Evolutionary conservation across 2,329 filamentous ascomycete genomes (phyloP), one percentile per base, ranked within the genome.

Genomic region (Daldinia sp.): DNA sequence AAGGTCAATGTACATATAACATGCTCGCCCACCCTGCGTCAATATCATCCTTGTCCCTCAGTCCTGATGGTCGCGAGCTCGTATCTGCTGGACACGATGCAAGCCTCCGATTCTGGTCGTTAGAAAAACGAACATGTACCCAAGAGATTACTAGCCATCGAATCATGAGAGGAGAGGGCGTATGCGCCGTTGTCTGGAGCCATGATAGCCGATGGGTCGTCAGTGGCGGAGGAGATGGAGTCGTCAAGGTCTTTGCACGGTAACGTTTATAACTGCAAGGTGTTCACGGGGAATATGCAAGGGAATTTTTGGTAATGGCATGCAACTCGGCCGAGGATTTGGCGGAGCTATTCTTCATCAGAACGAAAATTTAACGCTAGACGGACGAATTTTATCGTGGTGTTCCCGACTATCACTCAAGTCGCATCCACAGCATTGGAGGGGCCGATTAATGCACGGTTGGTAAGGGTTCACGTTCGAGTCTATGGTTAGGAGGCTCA

Each of bases 1-100:
- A 68, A 98, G 95, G 95, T 59, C 95, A 99, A 93, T 97, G 94
- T 80, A 98, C 95, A 67, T 99, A 99, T 79, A 96, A 91, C 73
- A 99, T 99, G 95, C 87, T 98, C 62, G 95, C 95, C 4, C 95
- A 99, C 72, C 93, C 95, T 0, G 91, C 94, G 2, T 90, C 95
- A 58, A 97, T 99, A 69, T 96, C 95, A 1, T 90, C 92, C 23
- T 85, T 99, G 4, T 96, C 93, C 0, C 86, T 99, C 17, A 97
- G 93, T 70, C 95, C 94, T 11, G 94, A 98, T 74, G 94, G 94
- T 45, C 89, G 90, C 61, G 95, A 99, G 81, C 89, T 97, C 9
- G 94, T 99, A 49, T 97, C 93, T 45, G 95, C 93, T 1, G 95
- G 95, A 19, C 95, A 99, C 76, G 95, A 99, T 75, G 94, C 94